Conservation (phyloP, 179 eudicot genomes). For the Beta lomatogona region DNA sequence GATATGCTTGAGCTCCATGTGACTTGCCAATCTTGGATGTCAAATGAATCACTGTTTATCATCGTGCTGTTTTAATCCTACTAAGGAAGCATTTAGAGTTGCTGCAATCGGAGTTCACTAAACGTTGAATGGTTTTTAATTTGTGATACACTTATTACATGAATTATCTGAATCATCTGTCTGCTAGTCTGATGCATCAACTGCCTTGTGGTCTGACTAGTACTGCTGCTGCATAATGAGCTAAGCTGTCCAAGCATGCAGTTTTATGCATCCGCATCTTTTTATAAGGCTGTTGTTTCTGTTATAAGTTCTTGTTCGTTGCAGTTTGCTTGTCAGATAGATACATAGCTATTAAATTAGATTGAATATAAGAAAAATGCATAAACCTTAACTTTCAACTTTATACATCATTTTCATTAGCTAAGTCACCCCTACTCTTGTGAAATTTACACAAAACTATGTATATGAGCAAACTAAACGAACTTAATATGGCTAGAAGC, state of each 20-base stretch:
- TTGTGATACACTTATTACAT: not conserved
- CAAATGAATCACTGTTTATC: not conserved
- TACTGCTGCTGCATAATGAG: not conserved
- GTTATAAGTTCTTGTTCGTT: conserved; percentile 2
- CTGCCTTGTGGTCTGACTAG: not conserved
- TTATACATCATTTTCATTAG: conserved; percentile 28
- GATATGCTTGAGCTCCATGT: not conserved
- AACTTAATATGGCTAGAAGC: conserved; percentile 64
- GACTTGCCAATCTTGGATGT: not conserved
- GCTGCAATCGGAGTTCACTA: not conserved
- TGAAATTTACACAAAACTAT: conserved; percentile 54
- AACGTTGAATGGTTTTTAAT: not conserved
- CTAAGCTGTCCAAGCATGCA: not conserved
- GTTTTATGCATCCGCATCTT: not conserved
- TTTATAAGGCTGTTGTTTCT: not conserved
- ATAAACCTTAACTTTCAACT: not conserved
- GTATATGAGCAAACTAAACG: conserved; percentile 59
- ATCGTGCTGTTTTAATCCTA: not conserved
- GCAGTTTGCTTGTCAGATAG: not conserved
- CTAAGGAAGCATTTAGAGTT: not conserved
- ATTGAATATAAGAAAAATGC: not conserved
- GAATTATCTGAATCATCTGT: not conserved
- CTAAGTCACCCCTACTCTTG: conserved; percentile 42
- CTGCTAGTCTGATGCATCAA: not conserved
- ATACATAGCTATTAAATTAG: not conserved